These are phyloP conservation scores for Incumbomyces lentus DNA, from an alignment of 2,329 filamentous ascomycete genomes.

Conservation along the genomic window DNA sequence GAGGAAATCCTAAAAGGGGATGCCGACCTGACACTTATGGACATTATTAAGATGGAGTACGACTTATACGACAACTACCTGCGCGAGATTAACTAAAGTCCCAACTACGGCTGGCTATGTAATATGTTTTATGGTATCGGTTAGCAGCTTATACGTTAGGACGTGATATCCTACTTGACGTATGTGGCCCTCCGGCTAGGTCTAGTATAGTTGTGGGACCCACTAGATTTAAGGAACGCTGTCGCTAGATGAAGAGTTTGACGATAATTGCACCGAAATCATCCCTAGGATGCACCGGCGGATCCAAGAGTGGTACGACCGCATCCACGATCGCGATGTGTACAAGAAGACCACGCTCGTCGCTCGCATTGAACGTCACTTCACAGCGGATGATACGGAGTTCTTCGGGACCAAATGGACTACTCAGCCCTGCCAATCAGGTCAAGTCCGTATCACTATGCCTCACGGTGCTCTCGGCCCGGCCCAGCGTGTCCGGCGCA, in stretches of 20 bases:
- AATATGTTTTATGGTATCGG: not conserved
- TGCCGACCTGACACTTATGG: not conserved
- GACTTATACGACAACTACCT: not conserved
- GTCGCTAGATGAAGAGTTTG: not conserved
- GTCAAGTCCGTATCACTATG: not conserved
- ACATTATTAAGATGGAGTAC: not conserved
- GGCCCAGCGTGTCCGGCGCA: too few species aligned
- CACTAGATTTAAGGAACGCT: too few species aligned
- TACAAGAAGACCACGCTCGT: not conserved
- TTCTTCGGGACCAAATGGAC: not conserved
- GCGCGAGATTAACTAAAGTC: not conserved
- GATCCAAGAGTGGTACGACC: not conserved
- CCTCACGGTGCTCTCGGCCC: not conserved
- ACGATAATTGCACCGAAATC: not conserved
- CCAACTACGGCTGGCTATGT: not conserved
- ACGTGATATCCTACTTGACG: too few species aligned
- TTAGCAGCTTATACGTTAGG: too few species aligned
- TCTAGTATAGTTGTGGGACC: too few species aligned
- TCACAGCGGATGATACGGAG: not conserved
- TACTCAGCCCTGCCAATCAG: not conserved
- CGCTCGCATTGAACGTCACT: not conserved
- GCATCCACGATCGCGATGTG: not conserved
- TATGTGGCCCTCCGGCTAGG: too few species aligned
- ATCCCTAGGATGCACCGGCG: not conserved
- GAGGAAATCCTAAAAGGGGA: not conserved